phyloP scores from a whole-genome alignment of 106 monocot genomes.

The Agapanthus africanus region DNA sequence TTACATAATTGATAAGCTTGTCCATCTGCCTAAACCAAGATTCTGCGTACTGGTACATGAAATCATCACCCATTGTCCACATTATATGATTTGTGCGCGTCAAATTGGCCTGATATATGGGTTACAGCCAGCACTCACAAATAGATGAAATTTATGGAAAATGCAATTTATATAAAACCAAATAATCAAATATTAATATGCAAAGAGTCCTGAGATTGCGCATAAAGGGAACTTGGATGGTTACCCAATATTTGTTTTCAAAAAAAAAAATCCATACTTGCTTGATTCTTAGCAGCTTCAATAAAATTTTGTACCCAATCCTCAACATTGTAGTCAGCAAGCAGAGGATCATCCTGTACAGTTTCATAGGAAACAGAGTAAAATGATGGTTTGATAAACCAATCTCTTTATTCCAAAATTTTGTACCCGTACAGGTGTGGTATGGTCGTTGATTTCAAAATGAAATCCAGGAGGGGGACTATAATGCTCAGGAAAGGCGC shows the following conservation, averaged over 20 bases:
- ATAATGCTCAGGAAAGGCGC: conserved; percentile 45
- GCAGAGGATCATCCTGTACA: conserved; percentile 56
- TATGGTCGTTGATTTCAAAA: conserved; percentile 28
- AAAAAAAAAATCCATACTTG: conserved; percentile 14
- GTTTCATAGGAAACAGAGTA: neutral
- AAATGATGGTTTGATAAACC: neutral
- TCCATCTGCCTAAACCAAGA: conserved; percentile 63
- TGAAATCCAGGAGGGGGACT: conserved; percentile 39
- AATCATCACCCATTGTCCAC: conserved; percentile 72
- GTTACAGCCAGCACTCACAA: neutral
- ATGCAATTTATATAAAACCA: neutral
- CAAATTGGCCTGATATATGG: conserved; percentile 36
- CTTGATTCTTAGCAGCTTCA: conserved; percentile 45
- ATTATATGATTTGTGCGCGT: conserved; percentile 53
- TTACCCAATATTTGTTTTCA: neutral
- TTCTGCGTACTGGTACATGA: conserved; percentile 48
- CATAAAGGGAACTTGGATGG: neutral
- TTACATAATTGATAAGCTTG: conserved; percentile 58
- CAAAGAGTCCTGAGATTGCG: neutral
- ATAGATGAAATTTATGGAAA: neutral
- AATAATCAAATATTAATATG: neutral
- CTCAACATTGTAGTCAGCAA: conserved; percentile 70
- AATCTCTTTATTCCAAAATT: neutral
- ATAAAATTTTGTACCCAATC: conserved; percentile 74
- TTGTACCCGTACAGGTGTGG: conserved; percentile 35